A percentile compares a stretch with the other conserved stretches of the same genome.
Conservation (phyloP, 352 stramenopile species). For the Sclerospora graminicola region DNA sequence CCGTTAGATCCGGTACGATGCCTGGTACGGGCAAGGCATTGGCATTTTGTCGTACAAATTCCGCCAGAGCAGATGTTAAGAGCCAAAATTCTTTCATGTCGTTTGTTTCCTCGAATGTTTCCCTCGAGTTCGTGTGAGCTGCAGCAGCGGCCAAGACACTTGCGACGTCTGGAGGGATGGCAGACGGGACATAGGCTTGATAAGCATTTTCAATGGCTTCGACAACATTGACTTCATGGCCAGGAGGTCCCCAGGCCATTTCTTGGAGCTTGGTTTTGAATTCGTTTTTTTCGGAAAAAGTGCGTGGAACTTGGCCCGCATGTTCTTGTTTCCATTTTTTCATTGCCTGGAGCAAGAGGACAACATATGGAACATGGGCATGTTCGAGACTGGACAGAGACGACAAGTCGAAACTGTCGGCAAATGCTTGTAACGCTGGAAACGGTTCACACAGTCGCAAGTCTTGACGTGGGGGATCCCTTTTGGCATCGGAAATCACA, state of each 20-base stretch:
- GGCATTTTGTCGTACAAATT: constrained; percentile 69
- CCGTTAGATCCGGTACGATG: constrained; percentile 95
- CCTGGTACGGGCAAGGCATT: constrained; percentile 80
- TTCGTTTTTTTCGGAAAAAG: constrained; percentile 84
- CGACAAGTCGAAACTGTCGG: constrained; percentile 47
- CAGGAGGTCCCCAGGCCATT: constrained; percentile 36
- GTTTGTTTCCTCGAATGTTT: constrained; percentile 26
- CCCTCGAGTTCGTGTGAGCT: constrained; percentile 9
- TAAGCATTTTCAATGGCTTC: constrained; percentile 89
- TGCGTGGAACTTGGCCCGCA: constrained; percentile 40
- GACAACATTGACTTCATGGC: constrained; percentile 93
- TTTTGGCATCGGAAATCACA: constrained; percentile 85
- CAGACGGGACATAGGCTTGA: too few species aligned
- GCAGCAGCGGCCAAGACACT: constrained; percentile 40
- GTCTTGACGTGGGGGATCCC: constrained; percentile 80
- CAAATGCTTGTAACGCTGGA: constrained; percentile 48
- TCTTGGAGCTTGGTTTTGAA: constrained; percentile 76
- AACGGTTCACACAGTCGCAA: constrained; percentile 80
- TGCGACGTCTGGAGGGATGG: too few species aligned
- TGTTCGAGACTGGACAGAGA: constrained; percentile 78
- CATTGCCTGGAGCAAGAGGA: constrained; percentile 81
- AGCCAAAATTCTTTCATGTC: constrained; percentile 71
- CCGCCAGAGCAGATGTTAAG: constrained; percentile 50
- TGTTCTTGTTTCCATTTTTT: constrained; percentile 46
- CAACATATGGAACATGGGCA: constrained; percentile 89